Evolutionary conservation across 495 filamentous ascomycete genomes (phyloP), one percentile per base, ranked within the genome.

Genomic region (Talaromyces proteolyticus): DNA sequence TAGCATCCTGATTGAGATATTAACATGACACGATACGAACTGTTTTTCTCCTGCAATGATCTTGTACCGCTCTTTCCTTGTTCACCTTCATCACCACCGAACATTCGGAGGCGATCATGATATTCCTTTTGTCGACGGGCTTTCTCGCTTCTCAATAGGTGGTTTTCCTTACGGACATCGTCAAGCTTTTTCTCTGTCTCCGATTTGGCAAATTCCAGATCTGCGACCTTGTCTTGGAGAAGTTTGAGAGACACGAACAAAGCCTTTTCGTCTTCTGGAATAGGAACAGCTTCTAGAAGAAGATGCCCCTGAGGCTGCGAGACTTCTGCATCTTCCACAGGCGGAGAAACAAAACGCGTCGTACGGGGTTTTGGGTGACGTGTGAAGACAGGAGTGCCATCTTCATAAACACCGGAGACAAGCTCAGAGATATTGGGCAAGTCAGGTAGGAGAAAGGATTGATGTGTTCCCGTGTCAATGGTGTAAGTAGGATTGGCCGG

Each of bases 391-490:
- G 82, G 82, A 2, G 80, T 84, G 5, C 82, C 81, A 54, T 86
- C 80, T 55, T 84, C 69, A 55, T 82, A 85, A 5, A 80, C 72
- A 52, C 84, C 85, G 22, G 84, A 85, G 4, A 89, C 77, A 16
- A 89, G 73, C 51, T 89, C 86, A 11, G 84, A 85, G 44, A 88
- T 72, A 53, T 88, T 86, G 11, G 84, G 81, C 40, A 86, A 68
- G 42, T 86, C 79, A 7, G 84, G 84, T 22, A 88, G 76, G 44
- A 81, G 68, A 60, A 86, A 85, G 2, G 84, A 86, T 39, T 81
- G 75, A 39, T 74, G 71, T 4, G 71, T 76, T 39, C 57, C 62
- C 14, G 65, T 74, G 10, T 71, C 70, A 1, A 64, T 64, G 6
- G 39, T 53, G 46, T 46, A 52, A 18, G 53, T 49, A 25, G 43